A percentile compares a stretch with the other conserved stretches of the same genome.
phyloP scores from a whole-genome alignment of 2,329 filamentous ascomycete genomes.

The Fusarium palustre region DNA sequence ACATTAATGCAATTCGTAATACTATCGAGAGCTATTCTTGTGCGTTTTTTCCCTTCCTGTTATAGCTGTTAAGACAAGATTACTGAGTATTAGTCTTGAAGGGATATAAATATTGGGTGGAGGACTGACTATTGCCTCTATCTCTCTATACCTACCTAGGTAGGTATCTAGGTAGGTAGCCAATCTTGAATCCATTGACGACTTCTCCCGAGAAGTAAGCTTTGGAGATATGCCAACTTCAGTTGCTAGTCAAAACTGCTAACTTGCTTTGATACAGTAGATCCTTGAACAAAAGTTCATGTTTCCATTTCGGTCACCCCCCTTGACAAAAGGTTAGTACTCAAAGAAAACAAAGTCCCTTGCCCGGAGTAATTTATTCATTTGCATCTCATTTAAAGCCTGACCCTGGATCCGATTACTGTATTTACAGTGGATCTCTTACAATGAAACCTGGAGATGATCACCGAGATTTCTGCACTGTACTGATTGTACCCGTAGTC shows the following conservation, averaged over 20 bases:
- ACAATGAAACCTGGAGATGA: conserved; percentile 14
- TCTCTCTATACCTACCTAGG: no score
- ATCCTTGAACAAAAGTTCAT: conserved; percentile 5
- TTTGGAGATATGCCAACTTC: background rate
- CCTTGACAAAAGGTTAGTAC: background rate
- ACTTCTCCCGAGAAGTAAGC: background rate
- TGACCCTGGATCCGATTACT: background rate
- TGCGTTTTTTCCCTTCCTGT: background rate
- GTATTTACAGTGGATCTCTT: conserved; percentile 20
- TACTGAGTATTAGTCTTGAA: background rate
- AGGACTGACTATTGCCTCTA: background rate
- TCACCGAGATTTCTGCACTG: background rate
- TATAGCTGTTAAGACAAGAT: conserved; percentile 3
- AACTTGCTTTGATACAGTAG: background rate
- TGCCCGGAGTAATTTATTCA: conserved; percentile 13
- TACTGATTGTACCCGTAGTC: background rate
- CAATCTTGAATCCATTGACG: background rate
- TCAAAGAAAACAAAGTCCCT: background rate
- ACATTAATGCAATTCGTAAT: background rate
- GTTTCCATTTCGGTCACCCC: background rate
- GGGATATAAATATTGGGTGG: conserved; percentile 23
- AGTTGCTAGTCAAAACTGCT: background rate
- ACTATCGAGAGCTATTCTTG: background rate
- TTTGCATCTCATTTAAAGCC: background rate
- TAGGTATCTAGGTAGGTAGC: background rate